Percentiles rank a stretch among this genome's conserved stretches.
These are phyloP conservation scores for Rhodotorula taiwanensis DNA, from an alignment of 768 basidiomycete species.

Conservation along the genomic window DNA sequence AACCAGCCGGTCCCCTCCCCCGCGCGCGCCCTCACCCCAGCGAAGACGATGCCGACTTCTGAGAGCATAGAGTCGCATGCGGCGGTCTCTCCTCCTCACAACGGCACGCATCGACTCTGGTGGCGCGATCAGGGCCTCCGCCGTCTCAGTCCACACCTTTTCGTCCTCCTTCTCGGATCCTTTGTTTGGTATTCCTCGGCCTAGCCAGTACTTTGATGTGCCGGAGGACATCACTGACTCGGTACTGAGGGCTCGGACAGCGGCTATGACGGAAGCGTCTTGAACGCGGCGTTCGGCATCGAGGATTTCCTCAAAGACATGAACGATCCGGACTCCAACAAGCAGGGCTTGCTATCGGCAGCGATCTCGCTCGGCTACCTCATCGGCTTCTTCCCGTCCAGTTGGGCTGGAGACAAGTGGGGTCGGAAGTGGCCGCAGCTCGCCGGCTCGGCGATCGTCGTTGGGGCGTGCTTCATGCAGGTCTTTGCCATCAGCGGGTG, in stretches of 20 bases:
- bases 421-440: neutral
- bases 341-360: slow-evolving; percentile 1
- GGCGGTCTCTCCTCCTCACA: no score
- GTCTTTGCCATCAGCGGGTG: neutral
- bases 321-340: slow-evolving; percentile 3
- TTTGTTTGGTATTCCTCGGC: slow-evolving; percentile 2
- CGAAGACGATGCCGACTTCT: no score
- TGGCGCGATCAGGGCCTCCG: slow-evolving; percentile 11
- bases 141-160: neutral
- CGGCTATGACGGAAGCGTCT: slow-evolving; percentile 11
- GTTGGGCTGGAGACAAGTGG: neutral
- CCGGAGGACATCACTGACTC: no score
- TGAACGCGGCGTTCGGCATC: slow-evolving; percentile 1
- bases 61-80: no score
- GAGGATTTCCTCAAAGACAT: neutral
- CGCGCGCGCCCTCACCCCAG: no score
- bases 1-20: no score
- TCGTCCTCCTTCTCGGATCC: neutral
- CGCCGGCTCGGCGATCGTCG: neutral
- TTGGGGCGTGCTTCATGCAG: neutral
- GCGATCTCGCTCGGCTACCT: slow-evolving; percentile 14
- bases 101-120: slow-evolving; percentile 2
- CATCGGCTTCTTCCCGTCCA: slow-evolving; percentile 2
- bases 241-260: no score
- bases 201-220: no score